Evolutionary conservation across 768 basidiomycete genomes (phyloP), one percentile per base, ranked within the genome.

Genomic region (Lactarius vividus): DNA sequence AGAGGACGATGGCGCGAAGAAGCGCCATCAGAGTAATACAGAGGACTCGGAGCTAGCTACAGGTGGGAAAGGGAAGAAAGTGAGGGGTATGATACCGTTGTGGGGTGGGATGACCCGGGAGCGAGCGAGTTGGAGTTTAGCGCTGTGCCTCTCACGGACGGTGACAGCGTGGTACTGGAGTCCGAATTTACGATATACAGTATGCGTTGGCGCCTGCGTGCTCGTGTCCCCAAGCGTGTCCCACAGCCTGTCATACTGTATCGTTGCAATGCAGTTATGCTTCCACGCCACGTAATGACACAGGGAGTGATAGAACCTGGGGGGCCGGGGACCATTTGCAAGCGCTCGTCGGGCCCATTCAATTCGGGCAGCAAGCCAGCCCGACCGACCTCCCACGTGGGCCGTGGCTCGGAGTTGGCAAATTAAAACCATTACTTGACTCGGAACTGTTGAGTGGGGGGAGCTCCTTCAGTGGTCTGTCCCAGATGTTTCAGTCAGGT

Each of bases 161-260:
- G 37, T 39, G 61, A 64, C 71, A 70, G 77, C 40, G 40, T 2
- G 76, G 69, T n/a, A 77, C 55, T 15, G 74, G 46, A 37, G 63
- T 73, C 73, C 31, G 7, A 37, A 23, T 28, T 29, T 9, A 31
- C n/a, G 10, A 31, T 44, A 15, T 18, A 4, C 9, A n/a, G 18
- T 46, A n/a, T 18, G n/a, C 40, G 18, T 44, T 10, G 13, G 46
- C 5, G 46, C 46, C 18, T 49, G 23, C 23, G 23, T 13, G 11
- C 4, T 49, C 46, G 23, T 1, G 18, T 49, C n/a, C 18, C 11
- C 11, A 11, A 11, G 10, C 4, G 23, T 1, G 8, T 23, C 10
- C 18, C 11, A 23, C 11, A 2, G n/a, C 10, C 37, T 16, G 37
- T 16, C 20, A 46, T 20, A 37, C 35, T 37, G 35, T 37, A 15